Evolutionary conservation across 2,329 filamentous ascomycete species (phyloP).

Genomic region (Drechmeria coniospora): DNA sequence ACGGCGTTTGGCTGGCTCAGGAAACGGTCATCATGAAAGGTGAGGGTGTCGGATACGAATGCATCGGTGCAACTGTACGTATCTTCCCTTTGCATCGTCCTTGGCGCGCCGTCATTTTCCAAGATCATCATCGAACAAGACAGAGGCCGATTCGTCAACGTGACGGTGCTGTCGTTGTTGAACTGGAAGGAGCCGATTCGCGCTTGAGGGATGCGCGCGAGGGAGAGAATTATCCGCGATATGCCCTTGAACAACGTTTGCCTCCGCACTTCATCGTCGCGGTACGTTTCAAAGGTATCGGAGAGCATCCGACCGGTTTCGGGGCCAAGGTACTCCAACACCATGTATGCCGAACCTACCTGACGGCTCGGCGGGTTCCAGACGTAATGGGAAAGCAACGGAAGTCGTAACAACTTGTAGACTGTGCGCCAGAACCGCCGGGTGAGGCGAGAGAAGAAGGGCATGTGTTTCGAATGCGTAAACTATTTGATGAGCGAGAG

Average conservation of each 20-base stretch:
- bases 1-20: conserved; percentile 11
- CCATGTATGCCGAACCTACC: conserved; percentile 8
- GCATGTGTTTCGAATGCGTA: conserved; percentile 4
- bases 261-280: conserved; percentile 3
- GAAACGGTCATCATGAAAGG: conserved; percentile 11
- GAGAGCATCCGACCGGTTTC: conserved; percentile 13
- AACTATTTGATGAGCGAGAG: conserved; percentile 5
- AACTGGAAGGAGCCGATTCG: conserved; percentile 15
- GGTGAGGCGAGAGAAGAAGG: conserved; percentile 4
- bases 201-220: conserved; percentile 13
- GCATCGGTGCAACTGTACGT: conserved; percentile 16
- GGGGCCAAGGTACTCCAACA: conserved; percentile 12
- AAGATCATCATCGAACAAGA: conserved; percentile 12
- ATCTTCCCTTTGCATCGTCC: conserved; percentile 12
- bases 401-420: conserved; percentile 2
- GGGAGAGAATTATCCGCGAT: conserved; percentile 12
- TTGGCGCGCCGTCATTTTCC: conserved; percentile 17
- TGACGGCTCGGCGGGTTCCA: conserved; percentile 2
- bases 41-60: conserved; percentile 11
- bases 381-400: conserved; percentile 3
- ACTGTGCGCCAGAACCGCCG: conserved; percentile 1
- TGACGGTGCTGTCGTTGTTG: conserved; percentile 14
- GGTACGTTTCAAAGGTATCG: conserved; percentile 9
- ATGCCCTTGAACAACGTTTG: conserved; percentile 14
- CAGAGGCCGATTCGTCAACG: conserved; percentile 16